These are phyloP conservation scores for Globisporangium apiculatum DNA, from an alignment of 352 stramenopile species.

Conservation along the genomic window DNA sequence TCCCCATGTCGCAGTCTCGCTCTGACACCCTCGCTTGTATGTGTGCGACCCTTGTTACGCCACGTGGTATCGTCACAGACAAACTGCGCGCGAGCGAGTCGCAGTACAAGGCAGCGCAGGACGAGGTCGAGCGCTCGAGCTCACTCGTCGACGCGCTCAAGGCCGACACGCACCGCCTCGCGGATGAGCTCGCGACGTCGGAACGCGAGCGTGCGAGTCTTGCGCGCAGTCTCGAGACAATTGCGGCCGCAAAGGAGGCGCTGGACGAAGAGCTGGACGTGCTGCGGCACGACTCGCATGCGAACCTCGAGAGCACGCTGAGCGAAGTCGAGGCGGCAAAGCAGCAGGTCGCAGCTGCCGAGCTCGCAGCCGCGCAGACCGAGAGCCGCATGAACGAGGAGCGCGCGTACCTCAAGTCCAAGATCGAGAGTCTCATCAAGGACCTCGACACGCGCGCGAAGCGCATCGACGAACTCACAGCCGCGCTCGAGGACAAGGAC, in stretches of 20 bases:
- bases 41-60: no score
- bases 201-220: slow-evolving; percentile 15
- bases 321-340: slow-evolving; percentile 11
- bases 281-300: slow-evolving; percentile 27
- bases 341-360: slow-evolving; percentile 6
- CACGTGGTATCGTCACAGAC: neutral
- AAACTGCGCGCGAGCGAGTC: slow-evolving; percentile 10
- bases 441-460: slow-evolving; percentile 40
- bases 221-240: slow-evolving; percentile 28
- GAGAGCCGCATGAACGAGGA: slow-evolving; percentile 40
- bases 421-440: slow-evolving; percentile 57
- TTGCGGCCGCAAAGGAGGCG: slow-evolving; percentile 19
- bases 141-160: slow-evolving; percentile 14
- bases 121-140: slow-evolving; percentile 9
- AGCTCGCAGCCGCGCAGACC: slow-evolving; percentile 17
- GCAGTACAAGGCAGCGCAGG: slow-evolving; percentile 3
- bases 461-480: slow-evolving; percentile 31
- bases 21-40: no score
- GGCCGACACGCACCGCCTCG: slow-evolving; percentile 9
- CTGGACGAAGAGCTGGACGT: slow-evolving; percentile 32
- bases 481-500: slow-evolving; percentile 47
- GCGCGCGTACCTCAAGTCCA: slow-evolving; percentile 57
- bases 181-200: slow-evolving; percentile 12
- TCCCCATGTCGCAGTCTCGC: no score
- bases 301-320: slow-evolving; percentile 31